These are phyloP conservation scores for Strobilomyces confusus DNA, from an alignment of 768 basidiomycete species.

Conservation along the genomic window DNA sequence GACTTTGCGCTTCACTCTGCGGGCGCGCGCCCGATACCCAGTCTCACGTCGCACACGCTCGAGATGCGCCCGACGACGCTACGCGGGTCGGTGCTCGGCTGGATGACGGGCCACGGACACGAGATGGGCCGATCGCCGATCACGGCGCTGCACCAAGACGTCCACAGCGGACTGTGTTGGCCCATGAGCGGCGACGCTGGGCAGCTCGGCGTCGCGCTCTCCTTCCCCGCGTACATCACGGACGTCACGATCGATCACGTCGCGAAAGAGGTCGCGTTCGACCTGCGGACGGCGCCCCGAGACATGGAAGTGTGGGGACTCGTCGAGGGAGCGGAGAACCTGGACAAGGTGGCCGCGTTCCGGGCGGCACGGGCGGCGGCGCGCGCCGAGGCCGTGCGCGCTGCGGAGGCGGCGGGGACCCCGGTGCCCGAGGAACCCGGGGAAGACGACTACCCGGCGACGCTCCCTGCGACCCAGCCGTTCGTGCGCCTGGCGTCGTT, in stretches of 20 bases:
- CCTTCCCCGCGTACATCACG: conserved; percentile 49
- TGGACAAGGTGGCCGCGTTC: conserved; percentile 57
- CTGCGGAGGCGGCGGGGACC: conserved; percentile 29
- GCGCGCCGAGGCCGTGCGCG: conserved; percentile 32
- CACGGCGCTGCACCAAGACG: conserved; percentile 83
- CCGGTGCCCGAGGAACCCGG: conserved; percentile 18
- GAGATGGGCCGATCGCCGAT: conserved; percentile 79
- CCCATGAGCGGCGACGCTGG: conserved; percentile 78
- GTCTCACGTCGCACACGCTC: conserved; percentile 77
- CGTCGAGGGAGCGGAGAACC: conserved; percentile 74
- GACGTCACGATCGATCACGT: conserved; percentile 88
- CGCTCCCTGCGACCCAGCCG: conserved; percentile 42
- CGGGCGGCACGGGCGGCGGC: conserved; percentile 39
- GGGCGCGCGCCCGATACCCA: conserved; percentile 78
- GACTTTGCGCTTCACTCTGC: conserved; percentile 86
- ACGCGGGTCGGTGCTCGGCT: conserved; percentile 44
- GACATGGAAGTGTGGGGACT: conserved; percentile 91
- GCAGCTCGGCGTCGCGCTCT: conserved; percentile 79
- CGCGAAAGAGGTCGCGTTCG: conserved; percentile 74
- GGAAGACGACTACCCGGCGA: conserved; percentile 43
- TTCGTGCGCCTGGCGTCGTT: conserved; percentile 68
- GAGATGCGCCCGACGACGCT: conserved; percentile 56
- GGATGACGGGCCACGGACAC: conserved; percentile 58
- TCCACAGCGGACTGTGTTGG: conserved; percentile 87
- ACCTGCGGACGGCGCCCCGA: conserved; percentile 75